Percentiles rank a stretch among this genome's conserved stretches.
Evolutionary conservation across 192 early-diverging fungal genomes (phyloP).

Genomic region (Polychytrium aggregatum): DNA sequence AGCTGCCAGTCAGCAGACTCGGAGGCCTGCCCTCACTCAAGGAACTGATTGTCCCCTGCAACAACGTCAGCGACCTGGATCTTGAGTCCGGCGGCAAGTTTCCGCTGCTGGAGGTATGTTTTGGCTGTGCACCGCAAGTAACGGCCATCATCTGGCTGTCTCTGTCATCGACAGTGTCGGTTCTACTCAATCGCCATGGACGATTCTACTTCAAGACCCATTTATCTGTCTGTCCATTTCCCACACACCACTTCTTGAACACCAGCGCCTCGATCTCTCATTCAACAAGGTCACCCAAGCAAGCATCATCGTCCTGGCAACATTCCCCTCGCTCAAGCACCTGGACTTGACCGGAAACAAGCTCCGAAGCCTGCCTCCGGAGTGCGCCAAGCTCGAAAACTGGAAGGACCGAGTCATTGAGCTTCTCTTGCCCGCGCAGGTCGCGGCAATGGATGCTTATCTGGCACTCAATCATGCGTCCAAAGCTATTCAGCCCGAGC

Average conservation of each 20-base stretch:
- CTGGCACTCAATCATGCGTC: too few species aligned
- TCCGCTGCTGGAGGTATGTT: constrained; percentile 21
- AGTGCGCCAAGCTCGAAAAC: constrained; percentile 15
- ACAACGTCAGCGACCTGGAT: constrained; percentile 37
- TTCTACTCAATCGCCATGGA: background rate
- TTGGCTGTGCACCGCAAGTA: background rate
- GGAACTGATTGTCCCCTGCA: constrained; percentile 32
- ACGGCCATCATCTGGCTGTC: background rate
- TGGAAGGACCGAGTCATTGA: constrained; percentile 40
- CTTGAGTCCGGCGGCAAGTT: constrained; percentile 39
- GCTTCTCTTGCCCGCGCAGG: constrained; percentile 20
- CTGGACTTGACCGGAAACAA: constrained; percentile 35
- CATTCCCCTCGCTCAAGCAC: constrained; percentile 24
- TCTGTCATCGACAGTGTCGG: too few species aligned
- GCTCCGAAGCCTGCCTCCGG: constrained; percentile 17
- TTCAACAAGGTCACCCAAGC: constrained; percentile 29
- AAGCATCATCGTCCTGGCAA: constrained; percentile 32
- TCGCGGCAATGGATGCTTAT: constrained; percentile 21
- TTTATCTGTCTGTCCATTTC: too few species aligned
- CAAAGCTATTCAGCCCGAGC: too few species aligned
- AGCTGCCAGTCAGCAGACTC: constrained; percentile 32
- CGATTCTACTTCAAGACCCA: too few species aligned
- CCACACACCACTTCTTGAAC: background rate
- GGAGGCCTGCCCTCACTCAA: constrained; percentile 25
- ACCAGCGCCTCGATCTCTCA: constrained; percentile 36